Evolutionary conservation across 1,139 yeast species (phyloP).

Genomic region (Pichia cactophila): DNA sequence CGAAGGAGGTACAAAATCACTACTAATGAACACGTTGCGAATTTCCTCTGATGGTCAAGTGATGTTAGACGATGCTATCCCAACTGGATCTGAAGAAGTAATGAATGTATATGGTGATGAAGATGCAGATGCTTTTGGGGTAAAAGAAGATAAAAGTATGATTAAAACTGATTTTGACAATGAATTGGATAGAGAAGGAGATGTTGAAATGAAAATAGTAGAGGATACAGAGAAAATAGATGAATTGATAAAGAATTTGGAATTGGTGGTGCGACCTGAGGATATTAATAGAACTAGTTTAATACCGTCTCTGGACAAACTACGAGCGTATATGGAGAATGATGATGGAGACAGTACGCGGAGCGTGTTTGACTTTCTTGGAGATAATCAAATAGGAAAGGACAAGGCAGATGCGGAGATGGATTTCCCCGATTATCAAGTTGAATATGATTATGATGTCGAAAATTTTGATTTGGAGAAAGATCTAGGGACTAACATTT

Average conservation of each 20-base stretch:
- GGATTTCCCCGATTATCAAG: constrained; percentile 3
- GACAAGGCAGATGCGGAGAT: neutral
- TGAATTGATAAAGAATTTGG: neutral
- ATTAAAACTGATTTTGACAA: neutral
- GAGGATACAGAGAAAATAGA: neutral
- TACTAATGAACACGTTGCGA: constrained; percentile 62
- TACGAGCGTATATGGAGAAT: constrained; percentile 7
- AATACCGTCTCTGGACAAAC: neutral
- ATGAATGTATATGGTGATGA: constrained; percentile 2
- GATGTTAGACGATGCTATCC: constrained; percentile 6
- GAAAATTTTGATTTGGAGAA: constrained; percentile 14
- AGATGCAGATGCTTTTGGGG: constrained; percentile 1
- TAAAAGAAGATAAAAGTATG: neutral
- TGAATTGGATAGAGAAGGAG: neutral
- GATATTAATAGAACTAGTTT: neutral
- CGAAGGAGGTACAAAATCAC: constrained; percentile 89
- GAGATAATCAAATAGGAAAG: neutral
- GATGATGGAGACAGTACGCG: neutral
- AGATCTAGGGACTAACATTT: neutral
- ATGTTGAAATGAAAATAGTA: neutral
- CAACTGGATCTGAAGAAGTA: constrained; percentile 15
- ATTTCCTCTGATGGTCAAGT: constrained; percentile 53
- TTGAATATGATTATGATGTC: constrained; percentile 10
- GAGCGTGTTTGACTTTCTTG: neutral
- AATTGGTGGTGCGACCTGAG: neutral